phyloP scores from a whole-genome alignment of 2,329 filamentous ascomycete genomes.

The Stagonosporopsis tanaceti region DNA sequence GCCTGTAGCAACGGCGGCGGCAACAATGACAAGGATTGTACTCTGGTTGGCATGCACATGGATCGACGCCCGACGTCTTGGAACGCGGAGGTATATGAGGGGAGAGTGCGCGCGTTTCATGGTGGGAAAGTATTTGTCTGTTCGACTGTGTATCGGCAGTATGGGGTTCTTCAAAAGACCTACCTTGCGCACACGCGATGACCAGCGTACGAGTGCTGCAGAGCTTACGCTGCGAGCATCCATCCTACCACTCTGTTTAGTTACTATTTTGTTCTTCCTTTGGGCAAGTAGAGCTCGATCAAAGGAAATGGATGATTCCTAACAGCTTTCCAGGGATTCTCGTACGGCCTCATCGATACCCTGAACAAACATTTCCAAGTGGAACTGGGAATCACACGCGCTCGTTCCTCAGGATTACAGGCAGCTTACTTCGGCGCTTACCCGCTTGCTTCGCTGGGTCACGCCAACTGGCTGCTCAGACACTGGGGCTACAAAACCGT shows the following conservation, averaged over 20 bases:
- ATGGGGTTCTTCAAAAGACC: constrained; percentile 46
- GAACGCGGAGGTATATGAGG: constrained; percentile 23
- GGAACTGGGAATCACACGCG: constrained; percentile 53
- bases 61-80: constrained; percentile 11
- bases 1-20: constrained; percentile 18
- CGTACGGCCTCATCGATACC: constrained; percentile 65
- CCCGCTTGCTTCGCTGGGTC: constrained; percentile 58
- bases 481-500: constrained; percentile 58
- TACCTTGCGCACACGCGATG: constrained; percentile 43
- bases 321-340: constrained; percentile 54
- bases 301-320: neutral
- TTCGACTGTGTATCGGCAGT: neutral
- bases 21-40: constrained; percentile 5
- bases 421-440: constrained; percentile 61
- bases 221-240: constrained; percentile 73
- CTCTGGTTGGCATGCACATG: constrained; percentile 22
- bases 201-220: constrained; percentile 61
- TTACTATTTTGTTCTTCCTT: constrained; percentile 71
- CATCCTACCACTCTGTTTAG: constrained; percentile 70
- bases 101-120: neutral
- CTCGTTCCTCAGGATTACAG: constrained; percentile 57
- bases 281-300: constrained; percentile 55
- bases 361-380: constrained; percentile 60
- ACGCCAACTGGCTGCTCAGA: constrained; percentile 58
- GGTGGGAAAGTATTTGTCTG: neutral